These are phyloP conservation scores for Collybia mongolica DNA, from an alignment of 768 basidiomycete genomes.

Conservation along the genomic window DNA sequence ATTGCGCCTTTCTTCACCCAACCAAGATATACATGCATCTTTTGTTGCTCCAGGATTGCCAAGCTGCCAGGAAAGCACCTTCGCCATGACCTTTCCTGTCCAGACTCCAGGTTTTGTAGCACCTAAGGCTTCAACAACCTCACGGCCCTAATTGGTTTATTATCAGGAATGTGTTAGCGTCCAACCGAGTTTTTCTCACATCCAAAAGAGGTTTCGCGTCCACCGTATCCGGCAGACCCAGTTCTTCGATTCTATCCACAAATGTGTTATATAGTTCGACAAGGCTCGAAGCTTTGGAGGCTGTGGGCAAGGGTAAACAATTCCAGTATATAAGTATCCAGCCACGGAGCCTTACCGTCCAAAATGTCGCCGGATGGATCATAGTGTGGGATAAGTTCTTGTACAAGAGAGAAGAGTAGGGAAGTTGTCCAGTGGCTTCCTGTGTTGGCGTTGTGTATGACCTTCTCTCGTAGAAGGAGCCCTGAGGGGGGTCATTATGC, in stretches of 20 bases:
- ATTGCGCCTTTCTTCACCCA: slow-evolving; percentile 49
- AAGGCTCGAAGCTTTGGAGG: slow-evolving; percentile 40
- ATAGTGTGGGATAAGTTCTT: slow-evolving; percentile 63
- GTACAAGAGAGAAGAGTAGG: slow-evolving; percentile 71
- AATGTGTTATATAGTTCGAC: slow-evolving; percentile 69
- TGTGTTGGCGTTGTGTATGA: slow-evolving; percentile 59
- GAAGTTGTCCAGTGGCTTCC: slow-evolving; percentile 73
- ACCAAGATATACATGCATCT: slow-evolving; percentile 70
- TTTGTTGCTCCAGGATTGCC: slow-evolving; percentile 65
- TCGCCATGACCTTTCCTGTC: slow-evolving; percentile 61
- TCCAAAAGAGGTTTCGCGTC: slow-evolving; percentile 77
- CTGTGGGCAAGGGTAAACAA: slow-evolving; percentile 25
- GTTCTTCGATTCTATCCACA: slow-evolving; percentile 53
- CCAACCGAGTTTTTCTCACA: slow-evolving; percentile 42
- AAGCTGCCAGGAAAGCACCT: slow-evolving; percentile 84
- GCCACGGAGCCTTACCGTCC: slow-evolving; percentile 36
- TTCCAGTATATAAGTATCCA: not conserved
- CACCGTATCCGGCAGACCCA: slow-evolving; percentile 56
- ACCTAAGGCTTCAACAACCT: slow-evolving; percentile 54
- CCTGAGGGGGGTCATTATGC: slow-evolving; percentile 35
- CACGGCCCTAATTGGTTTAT: slow-evolving; percentile 57
- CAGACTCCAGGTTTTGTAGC: slow-evolving; percentile 65
- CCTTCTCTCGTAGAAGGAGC: slow-evolving; percentile 62
- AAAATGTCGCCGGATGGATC: slow-evolving; percentile 36
- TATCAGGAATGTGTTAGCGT: slow-evolving; percentile 4